These are phyloP conservation scores for Ogataea philodendri DNA, from an alignment of 805 yeast species.

Conservation along the genomic window DNA sequence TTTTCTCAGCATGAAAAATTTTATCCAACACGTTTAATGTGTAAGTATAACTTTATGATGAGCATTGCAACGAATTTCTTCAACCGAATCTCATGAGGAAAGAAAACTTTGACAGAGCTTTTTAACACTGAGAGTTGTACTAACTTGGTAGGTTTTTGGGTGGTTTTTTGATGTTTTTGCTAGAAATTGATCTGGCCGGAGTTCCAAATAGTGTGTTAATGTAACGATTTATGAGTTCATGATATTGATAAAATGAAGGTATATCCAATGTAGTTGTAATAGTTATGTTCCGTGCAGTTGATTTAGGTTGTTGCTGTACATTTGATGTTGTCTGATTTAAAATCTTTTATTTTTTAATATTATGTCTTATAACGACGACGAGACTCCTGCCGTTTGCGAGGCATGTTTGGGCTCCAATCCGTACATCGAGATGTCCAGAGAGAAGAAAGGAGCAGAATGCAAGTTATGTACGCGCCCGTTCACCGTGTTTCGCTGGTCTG, in stretches of 20 bases:
- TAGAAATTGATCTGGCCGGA: neutral
- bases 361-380: slow-evolving; percentile 23
- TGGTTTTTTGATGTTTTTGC: neutral
- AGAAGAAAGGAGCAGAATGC: slow-evolving; percentile 74
- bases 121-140: slow-evolving; percentile 36
- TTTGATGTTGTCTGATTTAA: too few relatives aligned
- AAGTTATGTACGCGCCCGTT: slow-evolving; percentile 83
- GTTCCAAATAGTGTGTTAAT: too few relatives aligned
- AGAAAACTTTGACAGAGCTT: slow-evolving; percentile 37
- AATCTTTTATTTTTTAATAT: neutral
- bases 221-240: too few relatives aligned
- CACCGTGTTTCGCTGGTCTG: slow-evolving; percentile 75
- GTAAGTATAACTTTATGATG: slow-evolving; percentile 27
- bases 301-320: too few relatives aligned
- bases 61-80: slow-evolving; percentile 38
- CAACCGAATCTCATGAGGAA: slow-evolving; percentile 35
- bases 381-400: slow-evolving; percentile 66
- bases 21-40: slow-evolving; percentile 1
- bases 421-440: slow-evolving; percentile 69
- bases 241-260: too few relatives aligned
- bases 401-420: slow-evolving; percentile 67
- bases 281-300: too few relatives aligned
- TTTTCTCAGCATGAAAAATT: slow-evolving; percentile 5
- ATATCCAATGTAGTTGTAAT: too few relatives aligned
- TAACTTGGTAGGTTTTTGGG: slow-evolving; percentile 1